Conservation (phyloP, 2,329 filamentous ascomycete species). For the Ramularia collo-cygni region DNA sequence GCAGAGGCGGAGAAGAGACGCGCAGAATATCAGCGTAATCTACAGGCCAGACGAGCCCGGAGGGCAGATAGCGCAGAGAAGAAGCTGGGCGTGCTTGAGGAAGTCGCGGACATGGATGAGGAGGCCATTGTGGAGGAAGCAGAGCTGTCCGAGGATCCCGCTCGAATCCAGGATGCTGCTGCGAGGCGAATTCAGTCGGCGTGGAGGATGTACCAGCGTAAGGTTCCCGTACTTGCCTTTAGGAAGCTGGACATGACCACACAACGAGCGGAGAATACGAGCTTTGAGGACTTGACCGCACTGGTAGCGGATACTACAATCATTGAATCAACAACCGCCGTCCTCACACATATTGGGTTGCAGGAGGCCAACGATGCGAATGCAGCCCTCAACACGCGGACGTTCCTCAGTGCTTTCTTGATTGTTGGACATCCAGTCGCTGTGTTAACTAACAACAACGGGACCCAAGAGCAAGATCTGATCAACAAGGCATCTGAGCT, state of each 20-base stretch:
- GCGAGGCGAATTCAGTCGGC: constrained; percentile 61
- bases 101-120: constrained; percentile 42
- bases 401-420: constrained; percentile 72
- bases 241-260: constrained; percentile 60
- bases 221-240: constrained; percentile 59
- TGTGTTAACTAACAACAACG: constrained; percentile 69
- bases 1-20: constrained; percentile 69
- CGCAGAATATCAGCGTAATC: constrained; percentile 45
- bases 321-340: constrained; percentile 56
- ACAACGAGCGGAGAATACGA: constrained; percentile 61
- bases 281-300: constrained; percentile 66
- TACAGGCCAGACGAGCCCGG: constrained; percentile 40
- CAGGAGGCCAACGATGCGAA: constrained; percentile 52
- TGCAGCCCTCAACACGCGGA: constrained; percentile 61
- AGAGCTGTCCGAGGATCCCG: constrained; percentile 34
- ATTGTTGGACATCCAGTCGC: constrained; percentile 73
- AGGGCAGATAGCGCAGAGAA: constrained; percentile 42
- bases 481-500: constrained; percentile 72
- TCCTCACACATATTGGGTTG: constrained; percentile 64
- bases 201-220: constrained; percentile 58
- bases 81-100: constrained; percentile 44
- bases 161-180: constrained; percentile 48
- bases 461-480: constrained; percentile 62
- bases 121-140: constrained; percentile 36
- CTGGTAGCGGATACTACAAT: constrained; percentile 62